These are phyloP conservation scores for Schizothecium vesticola DNA, from an alignment of 495 filamentous ascomycete genomes.

Conservation along the genomic window DNA sequence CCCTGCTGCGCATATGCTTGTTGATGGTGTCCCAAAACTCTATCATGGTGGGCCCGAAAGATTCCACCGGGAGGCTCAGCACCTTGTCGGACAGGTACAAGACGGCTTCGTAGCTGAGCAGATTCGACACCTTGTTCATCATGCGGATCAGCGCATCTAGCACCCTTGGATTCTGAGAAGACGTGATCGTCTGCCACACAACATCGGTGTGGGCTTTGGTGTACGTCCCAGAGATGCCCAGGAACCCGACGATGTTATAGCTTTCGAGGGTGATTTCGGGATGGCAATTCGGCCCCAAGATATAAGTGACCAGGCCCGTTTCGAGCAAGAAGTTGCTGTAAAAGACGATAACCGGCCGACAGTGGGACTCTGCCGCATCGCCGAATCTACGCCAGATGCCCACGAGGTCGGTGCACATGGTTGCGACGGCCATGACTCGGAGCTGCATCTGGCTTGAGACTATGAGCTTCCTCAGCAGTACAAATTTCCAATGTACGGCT, in stretches of 20 bases:
- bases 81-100: constrained; percentile 74
- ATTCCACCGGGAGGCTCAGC: constrained; percentile 58
- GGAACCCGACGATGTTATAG: constrained; percentile 78
- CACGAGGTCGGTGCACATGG: constrained; percentile 69
- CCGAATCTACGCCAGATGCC: constrained; percentile 46
- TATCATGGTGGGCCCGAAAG: constrained; percentile 47
- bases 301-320: constrained; percentile 70
- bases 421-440: constrained; percentile 64
- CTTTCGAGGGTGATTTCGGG: constrained; percentile 79
- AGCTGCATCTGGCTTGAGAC: constrained; percentile 85
- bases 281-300: constrained; percentile 88
- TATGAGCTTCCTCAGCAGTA: constrained; percentile 62
- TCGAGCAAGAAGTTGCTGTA: constrained; percentile 59
- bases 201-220: constrained; percentile 65
- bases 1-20: constrained; percentile 18
- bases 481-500: constrained; percentile 63
- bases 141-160: constrained; percentile 73
- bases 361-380: constrained; percentile 38
- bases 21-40: constrained; percentile 47
- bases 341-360: constrained; percentile 53
- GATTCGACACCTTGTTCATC: constrained; percentile 58
- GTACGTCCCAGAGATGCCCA: constrained; percentile 76
- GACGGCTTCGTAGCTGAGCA: constrained; percentile 52
- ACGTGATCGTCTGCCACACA: constrained; percentile 78
- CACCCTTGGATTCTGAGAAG: constrained; percentile 78